These are phyloP conservation scores for Xanthoconium stramineum DNA, from an alignment of 768 basidiomycete genomes.

Conservation along the genomic window DNA sequence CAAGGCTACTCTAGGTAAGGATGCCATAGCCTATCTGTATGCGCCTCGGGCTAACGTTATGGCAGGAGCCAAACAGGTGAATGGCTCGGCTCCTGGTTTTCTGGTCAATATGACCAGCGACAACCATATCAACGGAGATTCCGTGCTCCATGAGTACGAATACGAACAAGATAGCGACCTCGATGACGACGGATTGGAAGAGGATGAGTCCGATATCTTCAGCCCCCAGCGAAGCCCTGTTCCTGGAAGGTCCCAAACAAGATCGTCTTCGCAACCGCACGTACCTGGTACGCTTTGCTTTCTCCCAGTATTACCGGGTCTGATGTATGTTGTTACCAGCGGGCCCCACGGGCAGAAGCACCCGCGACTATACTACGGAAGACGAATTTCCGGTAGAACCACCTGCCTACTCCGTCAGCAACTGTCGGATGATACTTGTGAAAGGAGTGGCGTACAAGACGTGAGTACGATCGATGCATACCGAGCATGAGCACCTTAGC, in stretches of 20 bases:
- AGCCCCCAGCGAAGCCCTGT: no score
- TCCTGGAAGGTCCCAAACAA: neutral
- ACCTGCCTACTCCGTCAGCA: constrained; percentile 22
- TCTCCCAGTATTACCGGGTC: neutral
- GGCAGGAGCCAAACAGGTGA: constrained; percentile 5
- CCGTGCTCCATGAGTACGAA: constrained; percentile 26
- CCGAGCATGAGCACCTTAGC: neutral
- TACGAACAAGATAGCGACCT: constrained; percentile 31
- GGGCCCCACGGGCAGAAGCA: neutral
- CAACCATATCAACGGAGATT: constrained; percentile 14
- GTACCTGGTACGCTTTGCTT: constrained; percentile 5
- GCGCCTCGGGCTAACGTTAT: neutral
- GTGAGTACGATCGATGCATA: constrained; percentile 11
- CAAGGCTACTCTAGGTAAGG: constrained; percentile 13
- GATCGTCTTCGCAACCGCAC: constrained; percentile 1
- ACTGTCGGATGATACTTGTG: constrained; percentile 26
- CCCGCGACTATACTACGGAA: neutral
- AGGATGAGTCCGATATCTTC: neutral
- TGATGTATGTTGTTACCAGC: neutral
- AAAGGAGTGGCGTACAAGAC: constrained; percentile 28
- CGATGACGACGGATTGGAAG: constrained; percentile 19
- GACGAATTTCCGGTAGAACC: constrained; percentile 4
- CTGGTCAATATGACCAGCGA: constrained; percentile 24
- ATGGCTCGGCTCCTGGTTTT: constrained; percentile 11
- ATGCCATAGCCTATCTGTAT: neutral